Evolutionary conservation across 495 filamentous ascomycete genomes (phyloP).

Genomic region (Penicillium chermesinum): DNA sequence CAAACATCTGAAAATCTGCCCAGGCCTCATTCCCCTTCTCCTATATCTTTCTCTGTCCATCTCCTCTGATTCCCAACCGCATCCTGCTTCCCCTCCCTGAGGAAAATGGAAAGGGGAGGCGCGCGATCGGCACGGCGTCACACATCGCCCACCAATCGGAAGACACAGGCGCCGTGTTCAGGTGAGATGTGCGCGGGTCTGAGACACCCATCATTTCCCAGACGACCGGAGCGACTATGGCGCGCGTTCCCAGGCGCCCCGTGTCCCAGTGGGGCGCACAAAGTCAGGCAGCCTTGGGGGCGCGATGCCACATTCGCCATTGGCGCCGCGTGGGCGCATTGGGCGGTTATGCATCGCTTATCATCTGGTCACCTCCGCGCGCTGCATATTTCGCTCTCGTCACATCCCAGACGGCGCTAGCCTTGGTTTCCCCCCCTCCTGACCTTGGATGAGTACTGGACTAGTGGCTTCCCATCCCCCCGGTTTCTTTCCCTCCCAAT

Average conservation of each 20-base stretch:
- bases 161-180: slow-evolving; percentile 15
- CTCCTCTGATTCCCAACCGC: too few relatives aligned
- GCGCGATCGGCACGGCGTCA: slow-evolving; percentile 42
- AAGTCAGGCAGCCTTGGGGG: slow-evolving; percentile 3
- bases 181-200: slow-evolving; percentile 23
- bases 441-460: too few relatives aligned
- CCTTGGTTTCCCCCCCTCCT: too few relatives aligned
- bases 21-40: not conserved
- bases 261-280: slow-evolving; percentile 11
- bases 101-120: slow-evolving; percentile 17
- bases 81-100: too few relatives aligned
- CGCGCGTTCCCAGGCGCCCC: slow-evolving; percentile 24
- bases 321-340: slow-evolving; percentile 23
- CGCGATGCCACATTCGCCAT: slow-evolving; percentile 12
- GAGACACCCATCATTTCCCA: slow-evolving; percentile 21
- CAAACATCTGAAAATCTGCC: not conserved
- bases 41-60: too few relatives aligned
- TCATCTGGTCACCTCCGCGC: slow-evolving; percentile 1
- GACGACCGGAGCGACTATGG: slow-evolving; percentile 22
- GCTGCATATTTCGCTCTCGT: not conserved
- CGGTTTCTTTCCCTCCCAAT: not conserved
- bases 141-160: slow-evolving; percentile 24
- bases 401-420: too few relatives aligned
- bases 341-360: slow-evolving; percentile 32
- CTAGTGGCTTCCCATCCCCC: not conserved